Base-by-base conservation (phyloP, 2,329 filamentous ascomycete species). In the Hymenoscyphus fructigenus region DNA sequence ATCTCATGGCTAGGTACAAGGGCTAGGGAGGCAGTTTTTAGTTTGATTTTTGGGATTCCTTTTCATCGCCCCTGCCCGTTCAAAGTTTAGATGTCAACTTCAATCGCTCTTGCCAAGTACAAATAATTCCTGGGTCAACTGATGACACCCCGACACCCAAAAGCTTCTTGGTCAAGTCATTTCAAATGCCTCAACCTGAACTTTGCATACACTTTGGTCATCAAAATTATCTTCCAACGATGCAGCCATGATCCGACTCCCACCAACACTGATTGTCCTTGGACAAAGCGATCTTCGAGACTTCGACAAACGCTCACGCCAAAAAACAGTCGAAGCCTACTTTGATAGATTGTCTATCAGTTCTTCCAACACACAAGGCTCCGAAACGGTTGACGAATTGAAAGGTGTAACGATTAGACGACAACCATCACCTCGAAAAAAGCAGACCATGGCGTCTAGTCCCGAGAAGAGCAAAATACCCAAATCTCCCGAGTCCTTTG, bases 171-270 rank as follows among this genome's bases (percentile, higher is more conserved):
- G 32, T 36, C 15, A 38, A 36, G 20, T 36, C 29, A 7, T 15
- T 34, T 26, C 56, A 23, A 12, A 23, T 29, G 56, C 20, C 23
- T 58, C 20, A 23, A 23, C 47, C 14, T 10, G 47, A 50, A 12
- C 47, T 50, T 50, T 50, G 10, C 47, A 50, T 26, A 14, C 17
- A 9, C 4, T 12, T 58, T 29, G 2, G 20, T 58, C 29, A 34
- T n/a, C 28, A n/a, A n/a, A 32, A 29, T 57, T 58, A 36, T 34
- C 56, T 1, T n/a, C 56, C 56, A 32, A 57, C 56, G 34, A 38
- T 59, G 57, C 53, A 41, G 63, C 23, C 63, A 75, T 75, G 73
- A 71, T 75, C 65, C 72, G 73, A 14, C 61, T 71, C 12, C 65
- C 68, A 17, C 66, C 71, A 14, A 69, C 71, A 17, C 59, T 65